Base-by-base conservation (phyloP, 768 basidiomycete genomes). In the Sarcodon aspratus region DNA sequence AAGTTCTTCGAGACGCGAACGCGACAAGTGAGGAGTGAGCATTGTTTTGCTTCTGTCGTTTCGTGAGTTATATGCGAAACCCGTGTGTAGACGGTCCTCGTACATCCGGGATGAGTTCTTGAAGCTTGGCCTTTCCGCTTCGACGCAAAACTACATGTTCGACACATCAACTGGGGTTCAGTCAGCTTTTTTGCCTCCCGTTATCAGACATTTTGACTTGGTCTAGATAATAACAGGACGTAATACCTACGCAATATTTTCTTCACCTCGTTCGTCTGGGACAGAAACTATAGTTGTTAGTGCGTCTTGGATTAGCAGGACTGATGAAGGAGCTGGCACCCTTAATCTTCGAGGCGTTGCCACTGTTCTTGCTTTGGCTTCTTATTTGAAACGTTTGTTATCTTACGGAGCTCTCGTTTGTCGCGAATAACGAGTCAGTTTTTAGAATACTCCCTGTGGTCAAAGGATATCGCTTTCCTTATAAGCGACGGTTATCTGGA, bases 391-490 rank as follows among this genome's bases (percentile, higher is more conserved):
- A 71, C 75, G 95, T 96, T 50, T 46, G 75, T 57, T 3, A 7
- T 27, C 8, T 45, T 47, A 18, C 18, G 9, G 50, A 31, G n/a
- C 44, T 53, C 13, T 36, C 9, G 21, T 27, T 33, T 47, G 45
- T 44, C 21, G 12, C 44, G 21, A 15, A 17, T 13, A 9, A 13
- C 31, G 27, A 12, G 32, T 18, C 45, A 33, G 12, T 33, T n/a
- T 27, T 47, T 56, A 94, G 91, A 74, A 33, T 84, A 87, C 56
- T 88, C 91, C 17, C 74, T 91, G 35, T 99, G 96, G 95, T 87
- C 93, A 1, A 95, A 94, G 61, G 94, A 98, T 57, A 72, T 99
- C 48, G 66, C 97, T 13, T 85, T 98, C 51, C 79, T 99, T 27
- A 70, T 97, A 51, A 85, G 85, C 42, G 95, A 97, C 53, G 88